Base-by-base conservation (phyloP, 2,329 filamentous ascomycete genomes). In the Fusarium secorum region DNA sequence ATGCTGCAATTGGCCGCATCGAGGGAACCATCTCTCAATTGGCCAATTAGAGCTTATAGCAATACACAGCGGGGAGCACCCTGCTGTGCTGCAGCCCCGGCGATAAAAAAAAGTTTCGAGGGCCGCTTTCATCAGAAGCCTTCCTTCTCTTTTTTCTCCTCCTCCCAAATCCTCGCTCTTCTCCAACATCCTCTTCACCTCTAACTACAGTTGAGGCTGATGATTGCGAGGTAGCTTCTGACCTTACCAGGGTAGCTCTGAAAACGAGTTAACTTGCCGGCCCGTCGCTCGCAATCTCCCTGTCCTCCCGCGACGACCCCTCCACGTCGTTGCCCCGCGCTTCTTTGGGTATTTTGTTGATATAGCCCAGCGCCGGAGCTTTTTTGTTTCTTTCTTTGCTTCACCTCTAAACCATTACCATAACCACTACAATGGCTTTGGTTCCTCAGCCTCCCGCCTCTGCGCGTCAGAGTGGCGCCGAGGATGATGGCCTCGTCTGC, bases 401-500 rank as follows among this genome's bases (percentile, higher is more conserved):
- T 56, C 39, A 68, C 32, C 18, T 22, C 20, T 35, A 49, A 24
- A 59, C 55, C 66, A 75, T 44, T 68, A 46, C 48, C 51, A 48
- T n/a, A 35, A 49, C 41, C 33, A 44, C 18, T 38, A 51, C 57
- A 72, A 83, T 83, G 81, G 75, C 78, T 64, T 68, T 76, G 59
- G 70, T 76, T 60, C 71, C 85, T 71, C 78, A 77, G 65, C 82
- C 85, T 51, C 90, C 91, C 51, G 89, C 91, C 71, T 87, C 89
- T 72, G 87, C 89, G 75, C 87, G 87, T 76, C 83, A 89, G 71
- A 81, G 85, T 71, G 85, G 82, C 71, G 78, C 80, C 67, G 79
- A 83, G 45, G 84, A 88, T 71, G 88, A 91, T 77, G 86, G 87
- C 63, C 86, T 93, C 78, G 88, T 97, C 84, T 92, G 92, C 81